phyloP scores from a whole-genome alignment of 139 green algal species.

The Micractinium sp. region DNA sequence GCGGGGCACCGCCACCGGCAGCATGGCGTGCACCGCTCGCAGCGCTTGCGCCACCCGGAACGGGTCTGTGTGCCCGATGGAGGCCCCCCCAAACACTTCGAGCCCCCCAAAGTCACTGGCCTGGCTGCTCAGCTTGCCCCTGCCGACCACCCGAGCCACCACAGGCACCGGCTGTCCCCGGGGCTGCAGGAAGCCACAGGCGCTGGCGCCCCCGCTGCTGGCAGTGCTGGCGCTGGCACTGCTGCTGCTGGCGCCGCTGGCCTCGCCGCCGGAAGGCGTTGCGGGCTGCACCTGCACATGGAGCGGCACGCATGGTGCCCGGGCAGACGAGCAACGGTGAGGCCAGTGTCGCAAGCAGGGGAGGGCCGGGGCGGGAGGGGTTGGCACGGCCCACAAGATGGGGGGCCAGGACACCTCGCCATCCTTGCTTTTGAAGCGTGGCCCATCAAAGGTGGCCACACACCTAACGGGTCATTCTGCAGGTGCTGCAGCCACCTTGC shows the following conservation, averaged over 20 bases:
- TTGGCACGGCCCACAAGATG: too few species aligned
- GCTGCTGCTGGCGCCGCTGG: not conserved
- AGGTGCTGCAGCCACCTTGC: too few species aligned
- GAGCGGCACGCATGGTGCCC: too few species aligned
- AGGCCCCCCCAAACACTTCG: constrained; percentile 84
- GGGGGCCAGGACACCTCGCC: too few species aligned
- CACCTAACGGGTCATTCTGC: too few species aligned
- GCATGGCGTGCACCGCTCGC: not conserved
- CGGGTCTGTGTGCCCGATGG: constrained; percentile 86
- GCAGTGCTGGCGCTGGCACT: not conserved
- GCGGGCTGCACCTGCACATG: too few species aligned
- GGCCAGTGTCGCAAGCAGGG: too few species aligned
- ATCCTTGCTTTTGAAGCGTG: too few species aligned
- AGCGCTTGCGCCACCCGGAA: constrained; percentile 50
- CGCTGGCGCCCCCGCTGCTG: not conserved
- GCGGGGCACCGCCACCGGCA: not conserved
- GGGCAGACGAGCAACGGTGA: too few species aligned
- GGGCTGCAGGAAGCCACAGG: not conserved
- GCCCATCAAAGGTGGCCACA: too few species aligned
- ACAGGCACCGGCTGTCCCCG: constrained; percentile 28
- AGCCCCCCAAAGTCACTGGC: constrained; percentile 83
- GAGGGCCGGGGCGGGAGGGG: too few species aligned
- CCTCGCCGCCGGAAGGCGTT: not conserved
- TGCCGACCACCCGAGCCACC: constrained; percentile 69
- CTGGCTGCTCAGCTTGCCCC: constrained; percentile 62